These are phyloP conservation scores for Fraxinus excelsior DNA, from an alignment of 257 asterid genomes.

Conservation along the genomic window DNA sequence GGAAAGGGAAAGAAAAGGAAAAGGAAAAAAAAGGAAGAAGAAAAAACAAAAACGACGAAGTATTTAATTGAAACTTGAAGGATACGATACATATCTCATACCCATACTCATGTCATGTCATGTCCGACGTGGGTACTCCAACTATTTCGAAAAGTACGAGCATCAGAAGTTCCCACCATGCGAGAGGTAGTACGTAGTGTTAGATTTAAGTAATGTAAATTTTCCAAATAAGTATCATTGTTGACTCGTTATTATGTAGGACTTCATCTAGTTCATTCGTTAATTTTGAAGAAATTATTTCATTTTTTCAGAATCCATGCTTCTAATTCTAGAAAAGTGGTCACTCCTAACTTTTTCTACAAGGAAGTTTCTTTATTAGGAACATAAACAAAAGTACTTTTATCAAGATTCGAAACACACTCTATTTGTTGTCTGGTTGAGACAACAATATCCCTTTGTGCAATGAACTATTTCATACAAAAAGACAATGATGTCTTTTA, in stretches of 20 bases:
- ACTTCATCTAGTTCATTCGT: neutral
- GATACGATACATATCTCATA: no score
- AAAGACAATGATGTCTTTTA: neutral
- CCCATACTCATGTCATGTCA: no score
- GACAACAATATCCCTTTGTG: neutral
- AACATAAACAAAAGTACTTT: neutral
- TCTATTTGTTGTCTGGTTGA: neutral
- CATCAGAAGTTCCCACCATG: neutral
- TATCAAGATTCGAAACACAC: neutral
- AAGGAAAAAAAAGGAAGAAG: no score
- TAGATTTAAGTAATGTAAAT: neutral
- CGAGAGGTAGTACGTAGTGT: neutral
- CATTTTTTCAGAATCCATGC: neutral
- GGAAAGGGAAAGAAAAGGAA: no score
- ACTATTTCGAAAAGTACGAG: no score
- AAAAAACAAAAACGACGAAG: no score
- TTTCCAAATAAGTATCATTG: neutral
- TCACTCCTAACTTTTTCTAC: neutral
- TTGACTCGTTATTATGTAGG: neutral
- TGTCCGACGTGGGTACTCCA: no score
- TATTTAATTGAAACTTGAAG: no score
- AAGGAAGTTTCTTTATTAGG: neutral
- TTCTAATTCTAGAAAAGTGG: neutral
- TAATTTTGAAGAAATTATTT: neutral
- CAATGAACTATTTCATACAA: neutral